Base-by-base conservation (phyloP, 2,329 filamentous ascomycete species). In the Trichoderma koningiopsis region DNA sequence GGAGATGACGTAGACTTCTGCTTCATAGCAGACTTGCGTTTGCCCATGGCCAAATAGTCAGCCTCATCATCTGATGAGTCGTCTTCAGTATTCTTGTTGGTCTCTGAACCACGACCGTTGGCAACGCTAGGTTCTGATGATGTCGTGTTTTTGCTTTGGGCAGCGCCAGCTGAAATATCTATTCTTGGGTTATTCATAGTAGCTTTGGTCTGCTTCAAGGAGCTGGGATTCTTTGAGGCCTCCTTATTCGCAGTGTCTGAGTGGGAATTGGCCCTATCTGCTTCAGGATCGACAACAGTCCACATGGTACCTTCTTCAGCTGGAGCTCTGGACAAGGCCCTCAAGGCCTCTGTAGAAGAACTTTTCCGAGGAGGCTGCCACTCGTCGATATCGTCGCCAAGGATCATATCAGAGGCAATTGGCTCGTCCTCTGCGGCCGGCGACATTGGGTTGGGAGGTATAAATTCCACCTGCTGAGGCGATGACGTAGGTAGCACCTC, bases 401-500 rank as follows among this genome's bases (percentile, higher is more conserved):
- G 71, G 65, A 81, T 75, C 10, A 78, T 78, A 58, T 74, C 71
- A 55, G 76, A 76, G 49, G 71, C 72, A 56, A 74, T 69, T 55
- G 75, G 72, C 27, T 80, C 75, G 66, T 75, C 75, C 14, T 75
- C 70, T 14, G 72, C 71, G 27, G 62, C 66, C 10, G 74, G 74
- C 47, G 75, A 77, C 27, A 73, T 62, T 63, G 76, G 71, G 68
- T 74, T 73, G 8, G 74, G 75, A 52, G 73, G 71, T 64, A 78
- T 73, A 74, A 77, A 73, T 70, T 79, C 76, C 68, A 79, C 73
- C 68, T 76, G 71, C 71, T 83, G 81, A 58, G 87, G 88, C 27
- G 87, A 88, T 31, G 84, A 80, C 57, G 87, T 89, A 24, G 88
- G 87, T 69, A 89, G 79, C 43, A 91, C 86, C 74, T 90, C 87